phyloP scores from a whole-genome alignment of 805 yeast species.

The Metschnikowia orientalis region DNA sequence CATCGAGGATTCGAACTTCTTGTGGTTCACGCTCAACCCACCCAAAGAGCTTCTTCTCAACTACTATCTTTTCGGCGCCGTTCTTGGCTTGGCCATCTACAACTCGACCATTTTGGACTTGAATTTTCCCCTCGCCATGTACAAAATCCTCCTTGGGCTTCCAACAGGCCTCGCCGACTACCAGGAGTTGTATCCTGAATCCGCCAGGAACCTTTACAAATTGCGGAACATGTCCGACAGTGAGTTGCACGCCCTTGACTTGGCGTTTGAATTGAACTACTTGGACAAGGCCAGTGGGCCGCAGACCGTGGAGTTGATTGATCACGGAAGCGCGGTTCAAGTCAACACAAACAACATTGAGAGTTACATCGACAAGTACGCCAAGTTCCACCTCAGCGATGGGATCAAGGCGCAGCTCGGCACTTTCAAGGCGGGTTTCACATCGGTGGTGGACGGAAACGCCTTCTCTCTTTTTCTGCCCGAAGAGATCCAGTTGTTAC shows the following conservation, averaged over 20 bases:
- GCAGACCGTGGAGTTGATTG: slow-evolving; percentile 47
- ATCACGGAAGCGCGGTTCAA: slow-evolving; percentile 48
- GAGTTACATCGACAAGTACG: slow-evolving; percentile 59
- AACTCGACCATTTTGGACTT: slow-evolving; percentile 85
- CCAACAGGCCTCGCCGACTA: slow-evolving; percentile 62
- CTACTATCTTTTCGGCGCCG: slow-evolving; percentile 77
- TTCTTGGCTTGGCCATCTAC: slow-evolving; percentile 84
- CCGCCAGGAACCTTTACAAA: slow-evolving; percentile 39
- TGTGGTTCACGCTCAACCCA: slow-evolving; percentile 68
- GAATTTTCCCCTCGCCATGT: slow-evolving; percentile 69
- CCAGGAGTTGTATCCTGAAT: slow-evolving; percentile 61
- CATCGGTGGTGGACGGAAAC: slow-evolving; percentile 71
- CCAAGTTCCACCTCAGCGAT: slow-evolving; percentile 54
- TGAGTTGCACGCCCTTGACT: slow-evolving; percentile 42
- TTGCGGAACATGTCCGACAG: slow-evolving; percentile 24
- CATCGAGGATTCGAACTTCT: slow-evolving; percentile 61
- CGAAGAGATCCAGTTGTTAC: slow-evolving; percentile 71
- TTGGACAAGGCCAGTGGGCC: slow-evolving; percentile 44
- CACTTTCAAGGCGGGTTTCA: slow-evolving; percentile 68
- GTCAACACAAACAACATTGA: slow-evolving; percentile 60
- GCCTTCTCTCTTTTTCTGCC: slow-evolving; percentile 77
- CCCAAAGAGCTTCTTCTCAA: slow-evolving; percentile 41
- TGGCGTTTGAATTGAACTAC: slow-evolving; percentile 59
- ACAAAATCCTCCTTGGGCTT: slow-evolving; percentile 62
- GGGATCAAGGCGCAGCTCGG: slow-evolving; percentile 50